These are phyloP conservation scores for Ceriops zippeliana DNA, from an alignment of 345 rosid genomes.

Conservation along the genomic window DNA sequence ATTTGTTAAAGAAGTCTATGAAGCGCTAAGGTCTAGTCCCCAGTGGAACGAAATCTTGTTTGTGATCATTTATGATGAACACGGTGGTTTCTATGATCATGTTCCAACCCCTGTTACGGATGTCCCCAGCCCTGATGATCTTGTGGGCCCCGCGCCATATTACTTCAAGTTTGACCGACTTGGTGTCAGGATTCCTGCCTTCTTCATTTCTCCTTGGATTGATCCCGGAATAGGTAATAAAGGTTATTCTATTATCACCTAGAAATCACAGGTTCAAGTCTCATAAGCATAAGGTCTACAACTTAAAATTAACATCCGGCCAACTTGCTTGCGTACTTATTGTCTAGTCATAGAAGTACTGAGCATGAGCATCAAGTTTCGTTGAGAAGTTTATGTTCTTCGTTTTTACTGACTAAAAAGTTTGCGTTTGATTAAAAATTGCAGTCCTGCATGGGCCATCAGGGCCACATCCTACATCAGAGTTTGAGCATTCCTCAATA, in stretches of 20 bases:
- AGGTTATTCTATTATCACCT: too few relatives aligned
- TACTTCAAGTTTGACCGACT: constrained; percentile 76
- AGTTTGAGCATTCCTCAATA: constrained; percentile 84
- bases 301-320: too few relatives aligned
- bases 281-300: too few relatives aligned
- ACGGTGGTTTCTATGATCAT: constrained; percentile 92
- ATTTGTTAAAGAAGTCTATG: constrained; percentile 73
- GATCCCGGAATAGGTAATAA: constrained; percentile 65
- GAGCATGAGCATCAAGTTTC: too few relatives aligned
- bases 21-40: constrained; percentile 75
- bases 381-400: too few relatives aligned
- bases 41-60: constrained; percentile 78
- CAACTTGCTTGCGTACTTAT: too few relatives aligned
- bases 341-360: too few relatives aligned
- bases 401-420: background rate
- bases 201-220: constrained; percentile 84
- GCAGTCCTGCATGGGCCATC: constrained; percentile 75
- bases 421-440: background rate
- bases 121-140: constrained; percentile 76
- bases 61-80: constrained; percentile 66
- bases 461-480: constrained; percentile 70
- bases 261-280: too few relatives aligned
- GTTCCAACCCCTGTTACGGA: constrained; percentile 74
- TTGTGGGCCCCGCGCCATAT: constrained; percentile 57
- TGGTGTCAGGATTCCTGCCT: constrained; percentile 70